Evolutionary conservation across 1,284 basidiomycete genomes (phyloP).

Genomic region (Rhodotorula sp.): DNA sequence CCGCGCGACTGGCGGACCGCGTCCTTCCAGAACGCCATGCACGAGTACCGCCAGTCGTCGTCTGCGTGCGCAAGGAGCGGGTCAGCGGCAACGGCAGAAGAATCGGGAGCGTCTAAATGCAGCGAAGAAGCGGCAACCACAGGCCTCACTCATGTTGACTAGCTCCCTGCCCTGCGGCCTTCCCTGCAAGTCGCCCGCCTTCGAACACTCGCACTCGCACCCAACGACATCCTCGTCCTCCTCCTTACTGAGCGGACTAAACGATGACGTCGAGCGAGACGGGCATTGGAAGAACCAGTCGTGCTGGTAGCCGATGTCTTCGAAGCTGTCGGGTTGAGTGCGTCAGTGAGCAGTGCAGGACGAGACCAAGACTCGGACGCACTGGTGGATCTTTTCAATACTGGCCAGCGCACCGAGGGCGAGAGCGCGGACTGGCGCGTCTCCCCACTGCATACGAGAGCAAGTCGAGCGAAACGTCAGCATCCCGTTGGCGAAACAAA

Average conservation of each 20-base stretch:
- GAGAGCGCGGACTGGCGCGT: constrained; percentile 51
- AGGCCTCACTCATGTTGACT: constrained; percentile 20
- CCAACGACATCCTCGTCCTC: constrained; percentile 4
- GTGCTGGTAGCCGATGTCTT: constrained; percentile 44
- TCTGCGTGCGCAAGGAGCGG: background rate
- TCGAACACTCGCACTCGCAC: constrained; percentile 30
- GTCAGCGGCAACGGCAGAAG: too few relatives aligned
- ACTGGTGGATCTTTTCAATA: constrained; percentile 41
- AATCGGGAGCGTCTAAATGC: too few relatives aligned
- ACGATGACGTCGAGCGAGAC: background rate
- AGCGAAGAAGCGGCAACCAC: background rate
- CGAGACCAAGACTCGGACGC: background rate
- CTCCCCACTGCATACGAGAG: constrained; percentile 49
- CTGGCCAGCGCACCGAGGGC: constrained; percentile 41
- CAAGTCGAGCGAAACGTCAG: background rate
- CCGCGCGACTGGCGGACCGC: background rate
- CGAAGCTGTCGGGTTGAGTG: constrained; percentile 30
- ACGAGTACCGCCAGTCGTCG: constrained; percentile 21
- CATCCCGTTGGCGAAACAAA: background rate
- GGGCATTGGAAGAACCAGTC: constrained; percentile 44
- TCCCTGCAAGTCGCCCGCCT: constrained; percentile 10
- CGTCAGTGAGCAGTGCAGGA: background rate
- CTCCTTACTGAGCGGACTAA: background rate
- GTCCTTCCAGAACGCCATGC: constrained; percentile 16
- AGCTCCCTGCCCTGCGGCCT: constrained; percentile 2